Evolutionary conservation across 306 rosid genomes (phyloP), one percentile per base, ranked within the genome.

Genomic region (Cicer cuneatum): DNA sequence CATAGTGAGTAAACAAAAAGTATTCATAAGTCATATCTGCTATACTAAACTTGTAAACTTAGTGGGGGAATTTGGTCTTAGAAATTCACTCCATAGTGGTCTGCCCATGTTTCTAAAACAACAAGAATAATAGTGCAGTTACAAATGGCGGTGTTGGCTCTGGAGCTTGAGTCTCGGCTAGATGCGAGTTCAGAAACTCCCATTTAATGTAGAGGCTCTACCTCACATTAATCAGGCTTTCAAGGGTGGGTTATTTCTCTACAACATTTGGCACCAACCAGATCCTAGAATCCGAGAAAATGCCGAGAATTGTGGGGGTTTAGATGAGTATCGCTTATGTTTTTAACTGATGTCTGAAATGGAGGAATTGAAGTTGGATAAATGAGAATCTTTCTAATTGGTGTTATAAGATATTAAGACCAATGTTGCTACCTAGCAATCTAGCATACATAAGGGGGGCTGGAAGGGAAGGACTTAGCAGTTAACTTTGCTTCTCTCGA

Each of bases 141-240:
- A 81, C 21, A 40, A 33, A 71, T 62, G 19, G 52, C 21, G 57
- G 10, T 38, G 58, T 49, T 76, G 49, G 48, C 61, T 57, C 51
- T 12, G 69, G 81, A 69, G 63, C 33, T 58, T 10, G 45, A 69
- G 48, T 24, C 37, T 69, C 10, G 0, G 41, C 45, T 21, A n/a
- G 24, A 11, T 41, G 43, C 10, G 77, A 42, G 56, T 60, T 2
- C 37, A 35, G 78, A 74, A 72, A 45, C n/a, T 72, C 69, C 38
- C 60, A 60, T 46, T 57, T 42, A 5, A n/a, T 37, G 46, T 14
- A 73, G 37, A 43, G 5, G 33, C 38, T 42, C n/a, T 59, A 45
- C 29, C 49, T 60, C 38, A 9, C 47, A 60, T 11, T 35, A 73
- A 5, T 39, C 38, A 2, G 60, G 38, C 19, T 15, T 73, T 73